Base-by-base conservation (phyloP, 352 stramenopile species). In the Aphanomyces cochlioides region DNA sequence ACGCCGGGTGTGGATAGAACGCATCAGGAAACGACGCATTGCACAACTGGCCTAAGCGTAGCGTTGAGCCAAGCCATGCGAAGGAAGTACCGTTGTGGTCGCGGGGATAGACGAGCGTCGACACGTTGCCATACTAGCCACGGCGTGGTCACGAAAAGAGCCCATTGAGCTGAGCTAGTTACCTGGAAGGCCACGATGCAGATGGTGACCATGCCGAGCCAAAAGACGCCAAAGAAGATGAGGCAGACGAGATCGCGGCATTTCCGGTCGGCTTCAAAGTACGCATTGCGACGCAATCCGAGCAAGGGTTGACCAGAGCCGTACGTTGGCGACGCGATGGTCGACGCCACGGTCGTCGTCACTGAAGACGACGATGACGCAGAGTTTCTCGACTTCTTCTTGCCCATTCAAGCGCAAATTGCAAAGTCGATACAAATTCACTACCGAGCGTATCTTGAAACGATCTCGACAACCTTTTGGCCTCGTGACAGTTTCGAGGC, bases 181-280 rank as follows among this genome's bases (percentile, higher is more conserved):
- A 66, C 58, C 58, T 66, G 36, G 58, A 54, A 66, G 17, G 58
- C 58, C 8, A 53, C 13, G 37, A 21, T 13, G 19, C 39, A 38
- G 3, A 66, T 41, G 8, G 40, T 21, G 37, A 19, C 58, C 58
- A 66, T 66, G 36, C 58, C 58, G 7, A 66, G 7, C 58, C 58
- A 66, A 36, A 66, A 47, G 10, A 50, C 1, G 38, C 15, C 34
- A 41, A 66, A 66, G 58, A 66, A 19, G 13, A 66, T 10, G 5
- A 40, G 17, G 58, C 58, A 66, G 5, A 66, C 10, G 38, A 66
- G 37, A 19, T 66, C 58, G 37, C 39, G 58, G 58, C 58, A 66
- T 41, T 66, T 66, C 39, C 58, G 58, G 58, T 66, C 58, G 17
- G 58, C 58, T 47, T 66, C 58, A 12, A 41, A 47, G 39, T 50